Conservation (phyloP, 1,139 yeast genomes). For the Yamadazyma oceani region DNA sequence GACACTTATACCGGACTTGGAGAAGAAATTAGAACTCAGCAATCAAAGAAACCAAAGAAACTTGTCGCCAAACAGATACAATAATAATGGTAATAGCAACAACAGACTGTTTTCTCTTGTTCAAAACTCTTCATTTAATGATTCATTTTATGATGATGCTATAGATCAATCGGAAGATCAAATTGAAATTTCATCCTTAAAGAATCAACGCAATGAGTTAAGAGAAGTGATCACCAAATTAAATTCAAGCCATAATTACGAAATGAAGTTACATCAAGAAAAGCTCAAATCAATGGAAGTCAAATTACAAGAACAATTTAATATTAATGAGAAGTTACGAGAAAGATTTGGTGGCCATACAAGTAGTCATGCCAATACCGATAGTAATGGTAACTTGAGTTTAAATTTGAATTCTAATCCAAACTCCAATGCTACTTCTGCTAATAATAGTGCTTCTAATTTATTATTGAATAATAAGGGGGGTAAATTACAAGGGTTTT, state of each 20-base stretch:
- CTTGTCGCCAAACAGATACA: constrained; percentile 4
- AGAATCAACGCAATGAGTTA: constrained; percentile 57
- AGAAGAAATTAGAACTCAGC: constrained; percentile 23
- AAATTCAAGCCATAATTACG: constrained; percentile 36
- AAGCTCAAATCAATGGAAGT: constrained; percentile 41
- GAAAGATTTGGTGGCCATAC: constrained; percentile 17
- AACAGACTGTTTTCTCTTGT: constrained; percentile 23
- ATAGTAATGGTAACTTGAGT: constrained; percentile 1
- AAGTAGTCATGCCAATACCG: constrained; percentile 7
- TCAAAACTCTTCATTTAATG: constrained; percentile 9
- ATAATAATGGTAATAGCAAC: constrained; percentile 5
- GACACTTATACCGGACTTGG: constrained; percentile 42
- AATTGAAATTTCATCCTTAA: constrained; percentile 38
- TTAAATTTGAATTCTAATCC: background rate
- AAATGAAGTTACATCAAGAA: constrained; percentile 42
- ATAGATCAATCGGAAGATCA: constrained; percentile 26
- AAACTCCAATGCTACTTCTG: constrained; percentile 6
- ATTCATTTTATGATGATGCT: constrained; percentile 13
- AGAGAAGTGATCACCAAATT: constrained; percentile 51
- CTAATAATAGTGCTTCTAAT: constrained; percentile 1
- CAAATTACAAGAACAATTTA: constrained; percentile 35
- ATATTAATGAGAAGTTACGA: constrained; percentile 37
- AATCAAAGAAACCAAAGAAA: background rate
- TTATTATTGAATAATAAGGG: constrained; percentile 21
- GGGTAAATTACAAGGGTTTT: constrained; percentile 44